Evolutionary conservation across 352 stramenopile species (phyloP).

Genomic region (Phytophthora syringae): DNA sequence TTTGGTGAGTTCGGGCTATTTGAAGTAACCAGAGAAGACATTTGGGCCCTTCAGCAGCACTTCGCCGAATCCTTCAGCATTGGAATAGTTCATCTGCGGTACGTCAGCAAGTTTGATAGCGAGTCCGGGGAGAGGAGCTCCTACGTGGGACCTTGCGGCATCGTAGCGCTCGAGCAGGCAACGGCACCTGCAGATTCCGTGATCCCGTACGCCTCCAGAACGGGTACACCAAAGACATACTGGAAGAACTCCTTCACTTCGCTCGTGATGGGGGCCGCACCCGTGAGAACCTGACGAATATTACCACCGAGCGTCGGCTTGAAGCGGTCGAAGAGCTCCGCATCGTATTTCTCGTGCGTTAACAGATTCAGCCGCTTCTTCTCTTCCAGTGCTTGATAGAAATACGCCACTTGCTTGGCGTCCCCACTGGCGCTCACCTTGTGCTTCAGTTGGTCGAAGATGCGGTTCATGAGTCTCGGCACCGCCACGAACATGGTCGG

Average conservation of each 20-base stretch:
- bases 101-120: conserved; percentile 94
- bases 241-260: conserved; percentile 96
- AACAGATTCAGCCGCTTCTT: conserved; percentile 50
- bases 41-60: conserved; percentile 84
- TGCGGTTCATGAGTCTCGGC: conserved; percentile 94
- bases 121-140: conserved; percentile 73
- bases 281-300: conserved; percentile 91
- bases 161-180: conserved; percentile 31
- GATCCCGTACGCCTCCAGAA: conserved; percentile 95
- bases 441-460: conserved; percentile 92
- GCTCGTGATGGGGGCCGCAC: conserved; percentile 91
- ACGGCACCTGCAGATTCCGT: conserved; percentile 77
- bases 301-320: conserved; percentile 89
- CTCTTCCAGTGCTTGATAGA: conserved; percentile 45
- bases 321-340: conserved; percentile 94
- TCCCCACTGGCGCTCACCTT: conserved; percentile 42
- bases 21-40: conserved; percentile 94
- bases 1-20: conserved; percentile 88
- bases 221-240: conserved; percentile 90
- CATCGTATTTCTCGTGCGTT: conserved; percentile 87
- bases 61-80: conserved; percentile 53
- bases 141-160: conserved; percentile 87
- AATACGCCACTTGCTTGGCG: conserved; percentile 37
- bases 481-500: conserved; percentile 92
- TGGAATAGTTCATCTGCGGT: conserved; percentile 95